These are phyloP conservation scores for Penicillium psychrofluorescens DNA, from an alignment of 495 filamentous ascomycete genomes.

Conservation along the genomic window DNA sequence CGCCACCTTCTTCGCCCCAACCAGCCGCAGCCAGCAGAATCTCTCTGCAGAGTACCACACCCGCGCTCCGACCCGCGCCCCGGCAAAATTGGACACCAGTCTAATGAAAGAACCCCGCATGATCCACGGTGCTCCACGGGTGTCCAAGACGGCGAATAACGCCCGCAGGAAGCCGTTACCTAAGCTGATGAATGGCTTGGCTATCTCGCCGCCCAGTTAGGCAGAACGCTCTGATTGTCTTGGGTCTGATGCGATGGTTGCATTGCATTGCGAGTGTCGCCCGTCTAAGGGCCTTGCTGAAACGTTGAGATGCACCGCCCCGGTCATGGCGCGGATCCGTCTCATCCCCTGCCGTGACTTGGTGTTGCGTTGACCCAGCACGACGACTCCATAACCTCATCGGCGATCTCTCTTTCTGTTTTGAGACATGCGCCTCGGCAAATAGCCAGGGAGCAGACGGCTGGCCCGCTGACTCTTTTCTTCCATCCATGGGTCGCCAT, in stretches of 20 bases:
- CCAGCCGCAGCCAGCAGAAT: slow-evolving; percentile 44
- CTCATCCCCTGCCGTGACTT: no score
- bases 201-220: slow-evolving; percentile 37
- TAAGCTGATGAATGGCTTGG: slow-evolving; percentile 54
- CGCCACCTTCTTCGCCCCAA: slow-evolving; percentile 61
- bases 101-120: slow-evolving; percentile 84
- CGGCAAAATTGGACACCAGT: slow-evolving; percentile 74
- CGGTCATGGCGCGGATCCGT: no score
- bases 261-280: no score
- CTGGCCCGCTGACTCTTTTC: slow-evolving; percentile 6
- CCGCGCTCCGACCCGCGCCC: slow-evolving; percentile 42
- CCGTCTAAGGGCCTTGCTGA: no score
- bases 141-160: slow-evolving; percentile 50
- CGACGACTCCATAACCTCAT: no score
- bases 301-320: no score
- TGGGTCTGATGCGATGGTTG: no score
- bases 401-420: no score
- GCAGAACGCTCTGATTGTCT: slow-evolving; percentile 9
- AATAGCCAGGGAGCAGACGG: slow-evolving; percentile 5
- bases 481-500: background rate
- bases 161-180: slow-evolving; percentile 67
- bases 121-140: slow-evolving; percentile 65
- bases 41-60: slow-evolving; percentile 60
- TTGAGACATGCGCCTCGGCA: background rate
- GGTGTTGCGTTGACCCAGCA: no score